Evolutionary conservation across 2,329 filamentous ascomycete species (phyloP).

Genomic region (Botrytis byssoidea): DNA sequence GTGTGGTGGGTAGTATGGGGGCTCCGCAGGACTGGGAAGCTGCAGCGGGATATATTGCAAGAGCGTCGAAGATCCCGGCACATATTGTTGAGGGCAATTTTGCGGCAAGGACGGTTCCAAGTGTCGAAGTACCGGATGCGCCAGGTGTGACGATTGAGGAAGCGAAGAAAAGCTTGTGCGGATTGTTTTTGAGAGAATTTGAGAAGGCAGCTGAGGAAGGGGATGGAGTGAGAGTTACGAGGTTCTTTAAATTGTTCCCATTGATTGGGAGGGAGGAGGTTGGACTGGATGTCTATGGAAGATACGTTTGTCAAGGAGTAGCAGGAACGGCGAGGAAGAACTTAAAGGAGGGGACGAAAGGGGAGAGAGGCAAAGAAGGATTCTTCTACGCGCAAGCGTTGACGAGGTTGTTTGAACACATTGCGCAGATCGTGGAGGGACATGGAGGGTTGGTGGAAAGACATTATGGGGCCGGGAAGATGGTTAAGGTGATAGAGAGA

Average conservation of each 20-base stretch:
- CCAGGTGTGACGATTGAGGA: slow-evolving; percentile 83
- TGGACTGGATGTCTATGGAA: slow-evolving; percentile 89
- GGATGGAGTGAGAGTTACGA: slow-evolving; percentile 85
- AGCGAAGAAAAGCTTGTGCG: slow-evolving; percentile 85
- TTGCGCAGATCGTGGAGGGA: slow-evolving; percentile 91
- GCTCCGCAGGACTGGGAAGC: slow-evolving; percentile 98
- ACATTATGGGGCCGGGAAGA: slow-evolving; percentile 89
- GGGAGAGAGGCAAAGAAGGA: slow-evolving; percentile 57
- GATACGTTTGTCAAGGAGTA: slow-evolving; percentile 94
- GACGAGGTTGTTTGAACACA: slow-evolving; percentile 93
- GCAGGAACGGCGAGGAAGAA: slow-evolving; percentile 78
- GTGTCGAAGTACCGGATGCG: slow-evolving; percentile 89
- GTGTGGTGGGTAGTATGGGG: slow-evolving; percentile 93
- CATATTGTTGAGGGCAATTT: slow-evolving; percentile 81
- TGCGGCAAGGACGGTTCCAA: slow-evolving; percentile 89
- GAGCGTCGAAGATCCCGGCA: slow-evolving; percentile 77
- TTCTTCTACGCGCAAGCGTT: slow-evolving; percentile 91
- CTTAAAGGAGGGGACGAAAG: slow-evolving; percentile 58
- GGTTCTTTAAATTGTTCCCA: slow-evolving; percentile 98
- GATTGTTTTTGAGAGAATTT: slow-evolving; percentile 89
- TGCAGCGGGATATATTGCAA: slow-evolving; percentile 82
- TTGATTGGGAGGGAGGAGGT: slow-evolving; percentile 86
- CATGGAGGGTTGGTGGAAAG: slow-evolving; percentile 89
- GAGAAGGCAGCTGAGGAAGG: slow-evolving; percentile 83
- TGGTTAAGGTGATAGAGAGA: slow-evolving; percentile 90